phyloP scores from a whole-genome alignment of 352 stramenopile species.

The Pythium insidiosum region DNA sequence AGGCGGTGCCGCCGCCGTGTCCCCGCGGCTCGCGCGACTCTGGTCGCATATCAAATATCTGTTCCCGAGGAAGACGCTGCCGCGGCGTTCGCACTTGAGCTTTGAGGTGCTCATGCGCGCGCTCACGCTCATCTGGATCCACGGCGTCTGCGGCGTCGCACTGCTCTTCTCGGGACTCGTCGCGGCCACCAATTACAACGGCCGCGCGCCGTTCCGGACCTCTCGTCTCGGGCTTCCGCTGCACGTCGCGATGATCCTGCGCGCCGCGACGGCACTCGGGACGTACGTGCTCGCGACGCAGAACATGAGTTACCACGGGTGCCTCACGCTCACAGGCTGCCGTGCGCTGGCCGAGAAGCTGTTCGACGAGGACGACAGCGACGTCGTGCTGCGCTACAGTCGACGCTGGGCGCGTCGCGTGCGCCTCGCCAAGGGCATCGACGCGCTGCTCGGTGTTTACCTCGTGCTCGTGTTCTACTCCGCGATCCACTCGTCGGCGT shows the following conservation, averaged over 20 bases:
- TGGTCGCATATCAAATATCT: conserved; percentile 58
- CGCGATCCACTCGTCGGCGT: conserved; percentile 46
- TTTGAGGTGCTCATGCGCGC: conserved; percentile 67
- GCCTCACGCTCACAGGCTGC: conserved; percentile 38
- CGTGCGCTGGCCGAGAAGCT: conserved; percentile 21
- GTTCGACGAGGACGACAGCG: conserved; percentile 22
- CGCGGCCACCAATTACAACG: conserved; percentile 28
- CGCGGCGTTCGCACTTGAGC: conserved; percentile 44
- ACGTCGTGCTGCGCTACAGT: conserved; percentile 68
- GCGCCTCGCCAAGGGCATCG: conserved; percentile 48
- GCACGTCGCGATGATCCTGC: conserved; percentile 53
- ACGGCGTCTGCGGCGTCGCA: conserved; percentile 43
- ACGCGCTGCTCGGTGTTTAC: conserved; percentile 46
- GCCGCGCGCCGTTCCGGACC: conserved; percentile 39
- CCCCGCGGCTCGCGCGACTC: no score
- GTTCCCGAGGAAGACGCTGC: conserved; percentile 63
- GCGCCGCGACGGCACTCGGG: conserved; percentile 38
- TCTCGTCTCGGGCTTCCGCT: conserved; percentile 43
- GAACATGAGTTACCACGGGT: conserved; percentile 53
- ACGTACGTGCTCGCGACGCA: conserved; percentile 48
- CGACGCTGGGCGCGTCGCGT: conserved; percentile 47
- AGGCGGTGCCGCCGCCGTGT: no score
- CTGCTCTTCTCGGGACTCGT: conserved; percentile 44
- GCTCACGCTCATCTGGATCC: conserved; percentile 59
- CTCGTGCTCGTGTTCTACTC: conserved; percentile 64